Evolutionary conservation across 2,329 filamentous ascomycete species (phyloP), one percentile per base, ranked within the genome.

Genomic region (Tolypocladium guangdongense): DNA sequence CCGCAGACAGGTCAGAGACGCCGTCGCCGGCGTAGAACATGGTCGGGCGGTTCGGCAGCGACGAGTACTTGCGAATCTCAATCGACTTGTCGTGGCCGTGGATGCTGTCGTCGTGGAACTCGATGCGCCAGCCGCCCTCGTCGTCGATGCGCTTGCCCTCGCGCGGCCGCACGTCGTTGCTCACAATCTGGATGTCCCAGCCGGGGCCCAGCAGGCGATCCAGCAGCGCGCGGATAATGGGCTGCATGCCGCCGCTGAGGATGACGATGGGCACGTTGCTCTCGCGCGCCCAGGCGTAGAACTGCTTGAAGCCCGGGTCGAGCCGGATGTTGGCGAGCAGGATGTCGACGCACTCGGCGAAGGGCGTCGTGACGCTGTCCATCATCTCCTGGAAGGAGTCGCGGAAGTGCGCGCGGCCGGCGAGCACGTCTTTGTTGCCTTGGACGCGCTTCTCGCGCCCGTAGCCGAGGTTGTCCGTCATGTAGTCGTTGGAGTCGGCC

Each of bases 81-180:
- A 92, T 76, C 30, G 86, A 91, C 81, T 99, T 99, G 78, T 99
- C 92, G 67, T 99, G 93, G n/a, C 93, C 93, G 63, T 95, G 95
- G 55, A 84, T 79, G 65, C 87, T 90, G 56, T 92, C 89, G 67
- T 99, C 91, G 64, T 90, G 90, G 72, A 86, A 99, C 55, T 82
- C 76, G 62, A 99, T 92, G 64, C 86, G 76, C 93, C 93, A 99
- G 33, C 90, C 92, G 20, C 82, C 82, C 65, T 87, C 82, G 50
- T 90, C 82, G 61, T 93, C 86, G 66, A 95, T 86, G 62, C 72
- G 77, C 78, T 89, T 89, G 49, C 84, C 72, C 68, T 80, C 65
- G 59, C 80, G 68, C 22, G 81, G 68, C 55, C 75, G 77, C 11
- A 92, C 89, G 59, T 90, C 76, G 71, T 97, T 99, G 74, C 87